Percentiles rank a stretch among this genome's conserved stretches.
Conservation (phyloP, 306 rosid species). For the Quercus agrifolia region DNA sequence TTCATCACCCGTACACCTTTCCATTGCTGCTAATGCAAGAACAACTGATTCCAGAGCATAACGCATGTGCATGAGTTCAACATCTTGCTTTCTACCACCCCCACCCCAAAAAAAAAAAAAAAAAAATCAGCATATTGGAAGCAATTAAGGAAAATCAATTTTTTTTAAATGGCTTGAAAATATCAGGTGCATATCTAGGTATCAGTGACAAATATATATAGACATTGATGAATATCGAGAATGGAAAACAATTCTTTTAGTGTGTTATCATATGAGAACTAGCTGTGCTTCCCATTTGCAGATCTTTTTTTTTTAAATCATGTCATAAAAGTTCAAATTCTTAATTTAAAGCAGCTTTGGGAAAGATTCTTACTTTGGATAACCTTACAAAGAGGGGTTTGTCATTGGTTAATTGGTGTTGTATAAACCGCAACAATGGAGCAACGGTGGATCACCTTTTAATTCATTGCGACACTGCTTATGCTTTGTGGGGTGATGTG, state of each 20-base stretch:
- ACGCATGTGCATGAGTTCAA: slow-evolving; percentile 97
- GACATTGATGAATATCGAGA: neutral
- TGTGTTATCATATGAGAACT: neutral
- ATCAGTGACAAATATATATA: neutral
- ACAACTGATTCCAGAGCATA: slow-evolving; percentile 86
- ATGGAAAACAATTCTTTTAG: neutral
- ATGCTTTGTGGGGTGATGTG: too few relatives aligned
- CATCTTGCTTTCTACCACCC: slow-evolving; percentile 72
- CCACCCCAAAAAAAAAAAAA: slow-evolving; percentile 17
- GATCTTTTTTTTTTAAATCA: neutral
- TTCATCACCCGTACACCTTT: slow-evolving; percentile 47
- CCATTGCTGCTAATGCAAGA: slow-evolving; percentile 91
- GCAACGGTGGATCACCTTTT: too few relatives aligned
- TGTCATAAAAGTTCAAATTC: neutral
- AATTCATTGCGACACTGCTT: too few relatives aligned
- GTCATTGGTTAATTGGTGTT: too few relatives aligned
- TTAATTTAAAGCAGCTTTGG: neutral
- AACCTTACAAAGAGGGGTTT: too few relatives aligned
- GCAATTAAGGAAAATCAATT: neutral
- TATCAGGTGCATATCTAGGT: neutral
- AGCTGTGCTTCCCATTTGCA: neutral
- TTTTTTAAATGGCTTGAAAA: neutral
- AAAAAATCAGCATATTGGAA: slow-evolving; percentile 24
- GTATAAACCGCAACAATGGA: too few relatives aligned
- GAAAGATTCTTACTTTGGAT: too few relatives aligned